Evolutionary conservation across 441 rosid genomes (phyloP).

Genomic region (Aleurites moluccanus): DNA sequence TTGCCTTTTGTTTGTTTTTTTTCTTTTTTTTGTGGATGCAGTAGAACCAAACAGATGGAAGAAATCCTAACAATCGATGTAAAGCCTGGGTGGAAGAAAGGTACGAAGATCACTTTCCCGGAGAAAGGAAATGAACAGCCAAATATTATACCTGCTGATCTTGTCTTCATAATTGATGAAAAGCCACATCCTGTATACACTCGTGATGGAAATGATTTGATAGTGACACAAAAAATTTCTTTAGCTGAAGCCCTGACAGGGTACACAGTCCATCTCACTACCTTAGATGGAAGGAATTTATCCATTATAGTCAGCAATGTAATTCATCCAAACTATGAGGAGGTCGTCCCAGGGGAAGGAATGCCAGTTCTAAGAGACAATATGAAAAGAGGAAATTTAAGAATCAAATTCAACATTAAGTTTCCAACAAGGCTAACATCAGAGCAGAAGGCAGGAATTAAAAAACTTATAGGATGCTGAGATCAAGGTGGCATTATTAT

Average conservation of each 20-base stretch:
- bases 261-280: slow-evolving; percentile 53
- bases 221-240: slow-evolving; percentile 57
- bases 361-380: slow-evolving; percentile 75
- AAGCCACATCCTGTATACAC: slow-evolving; percentile 69
- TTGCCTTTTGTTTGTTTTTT: neutral
- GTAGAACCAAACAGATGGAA: slow-evolving; percentile 62
- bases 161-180: slow-evolving; percentile 78
- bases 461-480: slow-evolving; percentile 43
- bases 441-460: slow-evolving; percentile 80
- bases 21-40: slow-evolving; percentile 38
- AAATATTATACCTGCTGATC: slow-evolving; percentile 62
- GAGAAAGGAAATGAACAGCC: slow-evolving; percentile 85
- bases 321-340: slow-evolving; percentile 72
- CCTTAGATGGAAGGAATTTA: slow-evolving; percentile 70
- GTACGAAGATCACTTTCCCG: slow-evolving; percentile 83
- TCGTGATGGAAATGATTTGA: slow-evolving; percentile 76
- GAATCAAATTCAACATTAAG: slow-evolving; percentile 64
- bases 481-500: too few relatives aligned
- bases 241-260: slow-evolving; percentile 77
- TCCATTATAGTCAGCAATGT: slow-evolving; percentile 56
- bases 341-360: slow-evolving; percentile 70
- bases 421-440: slow-evolving; percentile 65
- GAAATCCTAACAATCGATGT: slow-evolving; percentile 70
- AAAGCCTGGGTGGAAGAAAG: slow-evolving; percentile 94
- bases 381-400: slow-evolving; percentile 55